Evolutionary conservation across 2,329 filamentous ascomycete genomes (phyloP).

Genomic region (Trichoderma sp.): DNA sequence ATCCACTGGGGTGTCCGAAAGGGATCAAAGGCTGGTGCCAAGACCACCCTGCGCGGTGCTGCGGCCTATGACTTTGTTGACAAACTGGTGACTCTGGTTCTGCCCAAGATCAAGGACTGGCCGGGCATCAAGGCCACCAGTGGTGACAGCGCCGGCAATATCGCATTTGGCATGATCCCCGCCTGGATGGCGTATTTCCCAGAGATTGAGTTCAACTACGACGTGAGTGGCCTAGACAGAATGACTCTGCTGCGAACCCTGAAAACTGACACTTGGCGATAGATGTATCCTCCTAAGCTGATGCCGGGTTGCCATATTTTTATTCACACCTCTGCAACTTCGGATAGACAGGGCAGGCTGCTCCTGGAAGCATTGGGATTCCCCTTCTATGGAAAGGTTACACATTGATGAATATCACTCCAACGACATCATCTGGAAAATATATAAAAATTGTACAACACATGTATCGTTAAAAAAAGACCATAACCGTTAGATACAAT

Average conservation of each 20-base stretch:
- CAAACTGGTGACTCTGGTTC: slow-evolving; percentile 83
- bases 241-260: background rate
- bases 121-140: slow-evolving; percentile 61
- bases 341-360: slow-evolving; percentile 78
- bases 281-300: slow-evolving; percentile 65
- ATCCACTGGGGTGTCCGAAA: slow-evolving; percentile 70
- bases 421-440: background rate
- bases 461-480: slow-evolving; percentile 31
- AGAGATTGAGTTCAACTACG: slow-evolving; percentile 91
- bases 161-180: slow-evolving; percentile 74
- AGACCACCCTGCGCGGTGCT: slow-evolving; percentile 72
- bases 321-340: slow-evolving; percentile 79
- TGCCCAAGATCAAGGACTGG: slow-evolving; percentile 97
- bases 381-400: slow-evolving; percentile 76
- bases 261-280: background rate
- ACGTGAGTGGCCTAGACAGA: slow-evolving; percentile 58
- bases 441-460: slow-evolving; percentile 33
- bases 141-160: slow-evolving; percentile 85
- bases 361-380: slow-evolving; percentile 50
- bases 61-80: slow-evolving; percentile 87
- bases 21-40: slow-evolving; percentile 71
- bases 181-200: slow-evolving; percentile 82
- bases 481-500: background rate
- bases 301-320: slow-evolving; percentile 82
- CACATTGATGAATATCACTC: slow-evolving; percentile 30